phyloP scores from a whole-genome alignment of 768 basidiomycete genomes.

The Podaxis rugospora region DNA sequence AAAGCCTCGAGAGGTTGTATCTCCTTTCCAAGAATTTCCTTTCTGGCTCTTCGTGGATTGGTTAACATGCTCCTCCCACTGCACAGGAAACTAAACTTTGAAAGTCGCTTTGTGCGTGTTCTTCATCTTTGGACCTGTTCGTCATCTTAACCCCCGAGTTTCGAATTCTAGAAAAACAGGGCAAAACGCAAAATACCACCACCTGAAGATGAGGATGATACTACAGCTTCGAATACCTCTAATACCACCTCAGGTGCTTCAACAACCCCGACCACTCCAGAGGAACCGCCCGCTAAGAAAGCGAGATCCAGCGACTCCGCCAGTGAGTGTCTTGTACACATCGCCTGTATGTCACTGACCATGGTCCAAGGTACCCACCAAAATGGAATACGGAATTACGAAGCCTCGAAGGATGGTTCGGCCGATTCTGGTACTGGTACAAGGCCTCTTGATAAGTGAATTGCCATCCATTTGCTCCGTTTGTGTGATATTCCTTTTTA shows the following conservation, averaged over 20 bases:
- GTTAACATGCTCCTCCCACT: not conserved
- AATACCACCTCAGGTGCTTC: conserved; percentile 13
- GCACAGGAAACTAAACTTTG: conserved; percentile 55
- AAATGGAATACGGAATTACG: conserved; percentile 20
- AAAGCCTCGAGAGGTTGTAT: conserved; percentile 44
- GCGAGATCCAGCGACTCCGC: not conserved
- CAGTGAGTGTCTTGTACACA: conserved; percentile 2
- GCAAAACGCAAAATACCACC: conserved; percentile 50
- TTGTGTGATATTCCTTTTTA: not conserved
- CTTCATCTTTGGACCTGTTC: not conserved
- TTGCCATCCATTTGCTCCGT: not conserved
- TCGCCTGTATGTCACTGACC: not conserved
- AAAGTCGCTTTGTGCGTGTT: conserved; percentile 53
- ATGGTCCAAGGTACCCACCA: conserved; percentile 21
- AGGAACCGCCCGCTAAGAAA: conserved; percentile 2
- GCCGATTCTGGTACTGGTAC: conserved; percentile 26
- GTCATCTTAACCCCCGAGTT: not conserved
- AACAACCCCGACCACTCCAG: not conserved
- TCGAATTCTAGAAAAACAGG: conserved; percentile 42
- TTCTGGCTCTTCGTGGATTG: not conserved
- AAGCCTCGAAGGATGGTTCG: conserved; percentile 15
- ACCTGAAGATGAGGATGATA: conserved; percentile 15
- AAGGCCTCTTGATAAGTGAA: conserved; percentile 26
- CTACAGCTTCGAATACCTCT: conserved; percentile 11
- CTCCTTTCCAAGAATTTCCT: not conserved